Percentiles rank a stretch among this genome's conserved stretches.
These are phyloP conservation scores for Anthracocystis setariae DNA, from an alignment of 1,284 basidiomycete genomes.

Conservation along the genomic window DNA sequence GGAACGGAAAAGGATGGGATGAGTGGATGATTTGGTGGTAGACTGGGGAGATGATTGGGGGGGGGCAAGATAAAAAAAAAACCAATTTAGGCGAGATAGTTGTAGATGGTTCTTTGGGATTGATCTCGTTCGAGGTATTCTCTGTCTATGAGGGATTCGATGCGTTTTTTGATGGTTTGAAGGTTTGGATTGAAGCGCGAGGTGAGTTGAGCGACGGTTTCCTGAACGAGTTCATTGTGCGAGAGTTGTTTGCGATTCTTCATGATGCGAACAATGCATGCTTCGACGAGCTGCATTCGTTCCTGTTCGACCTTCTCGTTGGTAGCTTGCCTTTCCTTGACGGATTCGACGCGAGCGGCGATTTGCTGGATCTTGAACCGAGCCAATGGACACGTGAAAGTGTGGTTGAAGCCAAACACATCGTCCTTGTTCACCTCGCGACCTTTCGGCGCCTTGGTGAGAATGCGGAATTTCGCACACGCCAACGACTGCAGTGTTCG, in stretches of 20 bases:
- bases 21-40: too few species aligned
- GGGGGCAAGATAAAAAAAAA: too few species aligned
- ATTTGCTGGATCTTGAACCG: slow-evolving; percentile 95
- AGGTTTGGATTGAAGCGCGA: slow-evolving; percentile 87
- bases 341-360: slow-evolving; percentile 83
- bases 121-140: slow-evolving; percentile 60
- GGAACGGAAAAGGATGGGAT: too few species aligned
- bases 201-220: slow-evolving; percentile 86
- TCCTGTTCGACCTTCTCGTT: slow-evolving; percentile 91
- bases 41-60: too few species aligned
- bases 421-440: slow-evolving; percentile 82
- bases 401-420: slow-evolving; percentile 86
- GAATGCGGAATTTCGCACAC: slow-evolving; percentile 93
- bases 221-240: slow-evolving; percentile 89
- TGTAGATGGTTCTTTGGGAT: slow-evolving; percentile 53
- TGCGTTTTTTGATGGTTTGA: slow-evolving; percentile 87
- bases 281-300: slow-evolving; percentile 85
- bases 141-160: slow-evolving; percentile 89
- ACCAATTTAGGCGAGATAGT: slow-evolving; percentile 62
- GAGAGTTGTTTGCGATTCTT: slow-evolving; percentile 90
- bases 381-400: slow-evolving; percentile 82
- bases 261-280: slow-evolving; percentile 95
- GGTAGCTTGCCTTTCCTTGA: slow-evolving; percentile 89
- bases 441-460: slow-evolving; percentile 89
- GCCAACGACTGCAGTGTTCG: slow-evolving; percentile 94